Base-by-base conservation (phyloP, 2,329 filamentous ascomycete genomes). In the Hymenoscyphus infarciens region DNA sequence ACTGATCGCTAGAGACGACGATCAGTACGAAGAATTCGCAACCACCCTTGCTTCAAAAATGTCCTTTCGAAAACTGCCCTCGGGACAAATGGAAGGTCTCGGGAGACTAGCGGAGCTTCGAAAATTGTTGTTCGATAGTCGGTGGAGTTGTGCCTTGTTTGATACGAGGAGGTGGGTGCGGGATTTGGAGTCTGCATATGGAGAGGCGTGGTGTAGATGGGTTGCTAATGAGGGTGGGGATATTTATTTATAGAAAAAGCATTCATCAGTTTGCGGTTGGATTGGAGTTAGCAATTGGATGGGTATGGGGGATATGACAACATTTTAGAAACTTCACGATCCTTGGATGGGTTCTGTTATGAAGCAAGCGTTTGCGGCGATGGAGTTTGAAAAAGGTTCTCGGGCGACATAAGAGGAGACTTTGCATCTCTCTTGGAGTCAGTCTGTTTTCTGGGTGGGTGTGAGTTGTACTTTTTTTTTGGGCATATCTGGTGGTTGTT, bases 141-240 rank as follows among this genome's bases (percentile, higher is more conserved):
- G 94, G 69, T 96, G 92, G 90, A 85, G 81, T 31, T 96, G 92
- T 75, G 90, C 89, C 15, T 80, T 99, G 53, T 99, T 99, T 74
- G 87, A 99, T 76, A 99, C 95, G 5, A 84, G 82, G 69, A 84
- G 95, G 69, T 99, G 95, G 95, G 94, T 98, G 29, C 79, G 82
- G 56, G 93, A 98, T 76, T 78, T 99, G 22, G 95, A 99, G 78
- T 82, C 85, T 65, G 93, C 92, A 13, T 99, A 97, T 75, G 87
- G 90, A 67, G 85, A 90, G 74, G 92, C 93, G 19, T 99, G 95
- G 95, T 82, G 82, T 70, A 84, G 86, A 73, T 99, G 95, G 94
- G 92, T 93, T 45, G 81, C 80, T 49, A 93, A 92, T 13, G 85
- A 92, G 76, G 88, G 90, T n/a, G 93, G 94, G 8, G 95, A 99